phyloP scores from a whole-genome alignment of 2,329 filamentous ascomycete genomes.

The Aureobasidium melanogenum region DNA sequence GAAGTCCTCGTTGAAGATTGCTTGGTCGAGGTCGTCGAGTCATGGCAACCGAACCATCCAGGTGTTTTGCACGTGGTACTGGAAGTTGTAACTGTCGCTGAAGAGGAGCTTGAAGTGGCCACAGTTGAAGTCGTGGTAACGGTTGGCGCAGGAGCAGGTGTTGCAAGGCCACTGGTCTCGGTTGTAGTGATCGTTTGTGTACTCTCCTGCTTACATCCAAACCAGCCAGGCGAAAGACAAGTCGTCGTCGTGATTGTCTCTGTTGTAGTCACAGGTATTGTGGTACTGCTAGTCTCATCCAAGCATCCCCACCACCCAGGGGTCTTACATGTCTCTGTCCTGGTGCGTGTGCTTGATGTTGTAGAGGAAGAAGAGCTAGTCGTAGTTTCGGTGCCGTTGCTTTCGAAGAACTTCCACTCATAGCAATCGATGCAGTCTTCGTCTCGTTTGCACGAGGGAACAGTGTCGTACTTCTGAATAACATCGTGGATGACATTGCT shows the following conservation, averaged over 20 bases:
- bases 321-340: slow-evolving; percentile 81
- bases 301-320: slow-evolving; percentile 87
- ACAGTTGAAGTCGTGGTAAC: slow-evolving; percentile 13
- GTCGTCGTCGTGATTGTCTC: slow-evolving; percentile 41
- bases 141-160: slow-evolving; percentile 18
- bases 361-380: slow-evolving; percentile 47
- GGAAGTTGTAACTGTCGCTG: not conserved
- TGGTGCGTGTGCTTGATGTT: slow-evolving; percentile 47
- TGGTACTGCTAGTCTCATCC: slow-evolving; percentile 51
- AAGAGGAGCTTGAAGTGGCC: not conserved
- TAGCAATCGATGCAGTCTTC: slow-evolving; percentile 78
- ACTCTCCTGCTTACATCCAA: slow-evolving; percentile 53
- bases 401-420: slow-evolving; percentile 90
- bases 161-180: slow-evolving; percentile 17
- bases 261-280: slow-evolving; percentile 30
- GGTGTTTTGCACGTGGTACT: slow-evolving; percentile 48
- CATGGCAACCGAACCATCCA: slow-evolving; percentile 61
- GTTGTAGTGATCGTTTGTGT: slow-evolving; percentile 28
- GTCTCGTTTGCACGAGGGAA: slow-evolving; percentile 67
- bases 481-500: slow-evolving; percentile 81
- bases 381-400: slow-evolving; percentile 73
- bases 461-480: slow-evolving; percentile 69
- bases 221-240: slow-evolving; percentile 57
- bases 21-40: slow-evolving; percentile 35
- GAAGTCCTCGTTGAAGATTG: slow-evolving; percentile 7